Evolutionary conservation across 805 yeast species (phyloP).

Genomic region (Ogataea nakhonphanomensis): DNA sequence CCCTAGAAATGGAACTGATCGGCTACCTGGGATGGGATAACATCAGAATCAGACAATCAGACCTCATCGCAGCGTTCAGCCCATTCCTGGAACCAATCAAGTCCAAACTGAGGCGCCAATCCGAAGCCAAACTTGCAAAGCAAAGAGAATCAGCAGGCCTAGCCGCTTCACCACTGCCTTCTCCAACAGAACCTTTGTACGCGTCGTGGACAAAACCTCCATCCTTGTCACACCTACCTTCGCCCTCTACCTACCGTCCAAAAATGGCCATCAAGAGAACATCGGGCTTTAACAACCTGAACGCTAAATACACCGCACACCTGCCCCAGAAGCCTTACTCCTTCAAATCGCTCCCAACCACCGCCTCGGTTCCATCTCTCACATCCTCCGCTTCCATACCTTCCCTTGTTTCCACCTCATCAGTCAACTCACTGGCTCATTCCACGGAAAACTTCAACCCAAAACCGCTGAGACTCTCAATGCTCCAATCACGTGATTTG

Average conservation of each 20-base stretch:
- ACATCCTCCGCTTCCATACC: conserved; percentile 34
- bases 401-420: conserved; percentile 6
- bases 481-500: conserved; percentile 8
- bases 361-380: conserved; percentile 36
- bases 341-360: conserved; percentile 31
- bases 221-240: conserved; percentile 11
- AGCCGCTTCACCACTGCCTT: conserved; percentile 6
- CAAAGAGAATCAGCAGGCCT: conserved; percentile 11
- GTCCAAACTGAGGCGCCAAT: conserved; percentile 36
- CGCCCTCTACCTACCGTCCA: conserved; percentile 9
- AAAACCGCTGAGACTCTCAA: conserved; percentile 18
- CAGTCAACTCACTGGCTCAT: conserved; percentile 27
- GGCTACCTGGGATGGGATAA: conserved; percentile 79
- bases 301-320: conserved; percentile 12
- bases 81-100: conserved; percentile 79
- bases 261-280: conserved; percentile 13
- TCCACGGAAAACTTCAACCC: conserved; percentile 17
- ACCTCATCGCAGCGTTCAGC: conserved; percentile 63
- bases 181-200: conserved; percentile 15
- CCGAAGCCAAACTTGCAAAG: conserved; percentile 17
- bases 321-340: conserved; percentile 18
- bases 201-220: conserved; percentile 12
- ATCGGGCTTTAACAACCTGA: conserved; percentile 12
- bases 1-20: conserved; percentile 86
- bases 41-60: conserved; percentile 64